A percentile compares a stretch with the other conserved stretches of the same genome.
Evolutionary conservation across 208 protist species (phyloP).

Genomic region (Acanthamoeba triangularis): DNA sequence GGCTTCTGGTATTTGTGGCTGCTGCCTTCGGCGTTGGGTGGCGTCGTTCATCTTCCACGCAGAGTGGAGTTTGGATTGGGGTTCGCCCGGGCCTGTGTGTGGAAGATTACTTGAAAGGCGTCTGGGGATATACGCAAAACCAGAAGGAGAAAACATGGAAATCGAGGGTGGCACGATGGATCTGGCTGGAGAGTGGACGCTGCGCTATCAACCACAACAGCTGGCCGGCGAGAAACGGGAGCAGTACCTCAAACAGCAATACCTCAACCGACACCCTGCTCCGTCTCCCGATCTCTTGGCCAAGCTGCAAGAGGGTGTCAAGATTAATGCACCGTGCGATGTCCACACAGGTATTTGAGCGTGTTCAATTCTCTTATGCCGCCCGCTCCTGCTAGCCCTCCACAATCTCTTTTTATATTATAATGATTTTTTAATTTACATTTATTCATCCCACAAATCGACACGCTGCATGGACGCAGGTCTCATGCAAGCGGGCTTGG

Average conservation of each 20-base stretch:
- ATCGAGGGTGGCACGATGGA: background rate
- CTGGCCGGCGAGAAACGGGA: constrained; percentile 36
- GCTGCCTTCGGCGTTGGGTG: too few species aligned
- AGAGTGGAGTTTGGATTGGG: background rate
- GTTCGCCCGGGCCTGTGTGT: too few species aligned
- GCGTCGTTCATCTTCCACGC: too few species aligned
- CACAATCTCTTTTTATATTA: background rate
- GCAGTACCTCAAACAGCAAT: constrained; percentile 19
- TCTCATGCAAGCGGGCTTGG: constrained; percentile 36
- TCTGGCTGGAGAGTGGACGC: constrained; percentile 16
- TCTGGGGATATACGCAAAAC: background rate
- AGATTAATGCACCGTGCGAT: background rate
- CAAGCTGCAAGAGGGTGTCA: constrained; percentile 7
- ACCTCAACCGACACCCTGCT: constrained; percentile 7
- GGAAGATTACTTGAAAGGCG: background rate
- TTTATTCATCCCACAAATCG: background rate
- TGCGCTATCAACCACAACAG: constrained; percentile 15
- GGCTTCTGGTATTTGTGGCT: background rate
- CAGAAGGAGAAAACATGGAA: background rate
- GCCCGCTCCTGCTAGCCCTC: too few species aligned
- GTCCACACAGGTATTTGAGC: constrained; percentile 9
- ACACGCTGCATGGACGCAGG: background rate
- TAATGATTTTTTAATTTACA: background rate
- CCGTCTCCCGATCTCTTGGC: background rate
- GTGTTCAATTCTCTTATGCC: too few species aligned